phyloP scores from a whole-genome alignment of 2,329 filamentous ascomycete species.

The Metarhizium rileyi region DNA sequence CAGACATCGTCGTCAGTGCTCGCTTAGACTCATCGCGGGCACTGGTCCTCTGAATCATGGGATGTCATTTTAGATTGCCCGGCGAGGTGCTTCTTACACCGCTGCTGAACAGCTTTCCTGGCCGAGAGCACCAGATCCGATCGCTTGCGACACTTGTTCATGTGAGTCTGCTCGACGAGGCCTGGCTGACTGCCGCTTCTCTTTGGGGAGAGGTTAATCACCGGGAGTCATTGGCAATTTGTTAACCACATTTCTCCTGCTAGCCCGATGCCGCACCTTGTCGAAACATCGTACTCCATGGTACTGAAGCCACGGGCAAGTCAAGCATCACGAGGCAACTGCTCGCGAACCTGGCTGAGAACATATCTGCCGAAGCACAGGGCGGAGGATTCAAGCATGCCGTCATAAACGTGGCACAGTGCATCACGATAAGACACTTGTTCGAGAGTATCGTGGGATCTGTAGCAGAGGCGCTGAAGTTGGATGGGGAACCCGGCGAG shows the following conservation, averaged over 20 bases:
- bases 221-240: neutral
- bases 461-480: constrained; percentile 42
- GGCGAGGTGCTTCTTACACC: constrained; percentile 39
- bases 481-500: constrained; percentile 19
- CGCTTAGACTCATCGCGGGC: too few relatives aligned
- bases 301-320: constrained; percentile 81
- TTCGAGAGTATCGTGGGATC: constrained; percentile 60
- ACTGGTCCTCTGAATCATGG: constrained; percentile 15
- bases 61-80: constrained; percentile 39
- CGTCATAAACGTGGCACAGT: constrained; percentile 61
- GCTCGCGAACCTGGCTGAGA: constrained; percentile 16
- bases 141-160: constrained; percentile 45
- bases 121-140: constrained; percentile 49
- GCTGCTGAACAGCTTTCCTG: constrained; percentile 41
- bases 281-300: constrained; percentile 68
- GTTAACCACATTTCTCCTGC: neutral
- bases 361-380: constrained; percentile 8
- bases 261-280: constrained; percentile 60
- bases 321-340: constrained; percentile 54
- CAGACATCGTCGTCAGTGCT: too few relatives aligned
- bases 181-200: neutral
- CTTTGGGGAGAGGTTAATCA: too few relatives aligned
- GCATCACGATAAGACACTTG: constrained; percentile 68
- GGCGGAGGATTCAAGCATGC: constrained; percentile 40
- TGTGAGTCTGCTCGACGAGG: constrained; percentile 24